A percentile compares a stretch with the other conserved stretches of the same genome.
These are phyloP conservation scores for Trypanosoma vivax DNA, from an alignment of 208 protist species.

Conservation along the genomic window DNA sequence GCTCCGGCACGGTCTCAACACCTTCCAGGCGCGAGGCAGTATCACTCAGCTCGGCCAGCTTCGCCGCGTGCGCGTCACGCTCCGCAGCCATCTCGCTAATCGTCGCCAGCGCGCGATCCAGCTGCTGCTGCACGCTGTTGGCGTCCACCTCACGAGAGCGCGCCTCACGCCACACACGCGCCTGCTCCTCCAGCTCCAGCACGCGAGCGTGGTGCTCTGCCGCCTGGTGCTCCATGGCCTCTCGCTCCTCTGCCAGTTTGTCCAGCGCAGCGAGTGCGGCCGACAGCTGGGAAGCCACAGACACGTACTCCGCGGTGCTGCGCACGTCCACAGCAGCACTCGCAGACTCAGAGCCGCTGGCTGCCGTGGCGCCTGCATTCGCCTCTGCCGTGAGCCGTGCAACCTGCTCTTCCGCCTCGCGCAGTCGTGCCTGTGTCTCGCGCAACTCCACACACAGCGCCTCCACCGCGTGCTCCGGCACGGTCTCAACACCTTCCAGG, in stretches of 20 bases:
- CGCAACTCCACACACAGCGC: too few relatives aligned
- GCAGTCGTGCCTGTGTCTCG: too few relatives aligned
- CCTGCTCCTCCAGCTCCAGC: neutral
- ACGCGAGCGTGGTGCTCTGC: neutral
- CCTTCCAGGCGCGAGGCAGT: too few relatives aligned
- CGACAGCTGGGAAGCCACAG: neutral
- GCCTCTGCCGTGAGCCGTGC: conserved; percentile 15
- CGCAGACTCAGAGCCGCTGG: neutral
- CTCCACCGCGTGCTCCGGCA: too few relatives aligned
- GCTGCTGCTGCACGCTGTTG: neutral
- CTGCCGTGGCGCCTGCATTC: neutral
- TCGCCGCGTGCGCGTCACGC: too few relatives aligned
- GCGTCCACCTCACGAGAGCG: neutral
- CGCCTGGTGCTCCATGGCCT: neutral
- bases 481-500: too few relatives aligned
- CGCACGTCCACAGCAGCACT: neutral
- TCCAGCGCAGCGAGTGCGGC: conserved; percentile 1
- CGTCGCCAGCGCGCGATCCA: neutral
- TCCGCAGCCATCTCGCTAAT: neutral
- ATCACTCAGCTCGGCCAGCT: too few relatives aligned
- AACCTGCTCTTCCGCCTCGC: conserved; percentile 7
- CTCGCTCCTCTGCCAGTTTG: neutral
- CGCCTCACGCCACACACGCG: conserved; percentile 6
- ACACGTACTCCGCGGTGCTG: too few relatives aligned
- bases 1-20: too few relatives aligned